phyloP scores from a whole-genome alignment of 768 basidiomycete genomes.

The Amylocystis lapponica region DNA sequence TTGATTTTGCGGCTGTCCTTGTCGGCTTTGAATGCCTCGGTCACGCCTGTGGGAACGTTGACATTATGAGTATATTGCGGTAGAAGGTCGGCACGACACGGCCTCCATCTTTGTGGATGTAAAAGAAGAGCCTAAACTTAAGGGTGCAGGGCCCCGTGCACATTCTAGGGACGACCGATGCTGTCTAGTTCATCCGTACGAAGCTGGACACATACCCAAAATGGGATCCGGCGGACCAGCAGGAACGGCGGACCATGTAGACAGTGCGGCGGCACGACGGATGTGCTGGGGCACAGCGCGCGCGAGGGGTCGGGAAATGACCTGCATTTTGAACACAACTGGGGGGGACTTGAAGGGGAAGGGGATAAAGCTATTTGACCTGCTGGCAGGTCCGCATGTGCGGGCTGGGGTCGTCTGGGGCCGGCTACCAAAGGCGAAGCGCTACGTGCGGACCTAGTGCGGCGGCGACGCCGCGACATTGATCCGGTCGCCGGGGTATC shows the following conservation, averaged over 20 bases:
- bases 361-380: constrained; percentile 19
- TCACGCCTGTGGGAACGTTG: constrained; percentile 50
- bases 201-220: constrained; percentile 66
- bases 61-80: constrained; percentile 4
- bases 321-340: constrained; percentile 39
- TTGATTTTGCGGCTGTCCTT: constrained; percentile 91
- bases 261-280: constrained; percentile 40
- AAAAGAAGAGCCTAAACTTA: too few species aligned
- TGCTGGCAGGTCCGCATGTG: too few species aligned
- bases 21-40: constrained; percentile 97
- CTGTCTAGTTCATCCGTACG: too few species aligned
- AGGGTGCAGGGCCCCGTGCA: too few species aligned
- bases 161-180: too few species aligned
- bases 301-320: constrained; percentile 35
- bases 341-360: constrained; percentile 21
- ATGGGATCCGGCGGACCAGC: constrained; percentile 92
- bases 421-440: too few species aligned
- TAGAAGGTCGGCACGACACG: not conserved
- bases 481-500: not conserved
- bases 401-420: too few species aligned
- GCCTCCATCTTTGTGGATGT: not conserved
- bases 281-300: constrained; percentile 44
- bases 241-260: constrained; percentile 77
- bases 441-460: too few species aligned
- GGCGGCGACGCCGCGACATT: constrained; percentile 2